Conservation (phyloP, 202 grass and related monocot genomes). For the Hordeum pubiflorum region DNA sequence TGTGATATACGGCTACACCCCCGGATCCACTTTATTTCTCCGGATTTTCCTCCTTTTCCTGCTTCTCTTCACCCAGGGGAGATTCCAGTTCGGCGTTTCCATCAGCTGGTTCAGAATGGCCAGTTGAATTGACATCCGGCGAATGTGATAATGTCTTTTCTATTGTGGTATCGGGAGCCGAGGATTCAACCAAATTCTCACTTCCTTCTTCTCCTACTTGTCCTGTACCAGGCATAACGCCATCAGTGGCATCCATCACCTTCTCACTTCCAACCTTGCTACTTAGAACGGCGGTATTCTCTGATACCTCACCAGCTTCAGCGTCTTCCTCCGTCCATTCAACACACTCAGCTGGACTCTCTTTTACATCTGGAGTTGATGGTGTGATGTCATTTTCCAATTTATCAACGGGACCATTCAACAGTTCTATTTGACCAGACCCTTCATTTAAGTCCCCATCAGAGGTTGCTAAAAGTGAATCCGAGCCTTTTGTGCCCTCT, state of each 20-base stretch:
- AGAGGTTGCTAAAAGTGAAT: background rate
- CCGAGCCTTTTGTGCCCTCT: conserved; percentile 26
- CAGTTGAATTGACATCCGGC: background rate
- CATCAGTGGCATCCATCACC: conserved; percentile 16
- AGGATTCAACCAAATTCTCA: conserved; percentile 1
- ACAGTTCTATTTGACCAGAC: conserved; percentile 2
- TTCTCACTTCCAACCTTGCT: conserved; percentile 11
- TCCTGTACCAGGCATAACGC: background rate
- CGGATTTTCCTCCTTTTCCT: background rate
- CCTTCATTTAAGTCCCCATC: conserved; percentile 14
- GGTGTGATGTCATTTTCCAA: conserved; percentile 38
- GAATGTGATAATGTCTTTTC: conserved; percentile 11
- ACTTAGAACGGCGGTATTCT: conserved; percentile 25
- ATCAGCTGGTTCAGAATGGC: conserved; percentile 7
- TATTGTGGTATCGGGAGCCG: background rate
- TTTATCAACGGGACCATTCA: conserved; percentile 19
- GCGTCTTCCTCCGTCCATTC: conserved; percentile 41
- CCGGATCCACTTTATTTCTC: conserved; percentile 4
- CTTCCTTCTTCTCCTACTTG: conserved; percentile 21
- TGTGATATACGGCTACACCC: background rate
- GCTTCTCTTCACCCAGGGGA: conserved; percentile 27
- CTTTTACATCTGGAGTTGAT: conserved; percentile 39
- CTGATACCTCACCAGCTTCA: conserved; percentile 19
- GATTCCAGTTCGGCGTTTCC: background rate
- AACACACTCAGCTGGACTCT: conserved; percentile 31